These are phyloP conservation scores for Suillus americanus DNA, from an alignment of 768 basidiomycete species.

Conservation along the genomic window DNA sequence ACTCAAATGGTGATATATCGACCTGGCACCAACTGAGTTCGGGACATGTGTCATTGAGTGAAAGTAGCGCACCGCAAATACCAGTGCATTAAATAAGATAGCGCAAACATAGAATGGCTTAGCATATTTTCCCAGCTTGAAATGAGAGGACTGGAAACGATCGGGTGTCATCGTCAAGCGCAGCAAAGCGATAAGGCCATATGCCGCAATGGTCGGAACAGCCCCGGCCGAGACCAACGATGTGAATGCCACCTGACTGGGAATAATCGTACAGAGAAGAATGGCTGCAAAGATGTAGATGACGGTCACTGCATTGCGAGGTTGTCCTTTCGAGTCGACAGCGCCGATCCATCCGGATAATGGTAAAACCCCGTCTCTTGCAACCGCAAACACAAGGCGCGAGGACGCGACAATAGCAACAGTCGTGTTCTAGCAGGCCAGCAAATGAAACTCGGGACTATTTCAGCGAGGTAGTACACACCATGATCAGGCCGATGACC, in stretches of 20 bases:
- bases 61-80: constrained; percentile 63
- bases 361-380: constrained; percentile 91
- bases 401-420: constrained; percentile 88
- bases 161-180: constrained; percentile 78
- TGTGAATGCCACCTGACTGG: constrained; percentile 89
- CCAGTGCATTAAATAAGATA: constrained; percentile 67
- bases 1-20: constrained; percentile 84
- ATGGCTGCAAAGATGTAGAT: constrained; percentile 77
- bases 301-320: constrained; percentile 82
- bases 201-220: constrained; percentile 86
- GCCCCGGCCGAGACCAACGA: constrained; percentile 86
- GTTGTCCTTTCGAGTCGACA: constrained; percentile 71
- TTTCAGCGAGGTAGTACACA: constrained; percentile 33
- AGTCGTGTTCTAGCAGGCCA: constrained; percentile 68
- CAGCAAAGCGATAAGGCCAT: constrained; percentile 77
- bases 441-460: not conserved
- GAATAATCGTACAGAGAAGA: constrained; percentile 84
- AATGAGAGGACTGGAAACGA: constrained; percentile 71
- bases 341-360: constrained; percentile 79
- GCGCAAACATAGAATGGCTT: constrained; percentile 70
- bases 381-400: constrained; percentile 86
- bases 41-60: constrained; percentile 3
- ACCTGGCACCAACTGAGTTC: constrained; percentile 44
- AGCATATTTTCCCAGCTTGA: constrained; percentile 65
- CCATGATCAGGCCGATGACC: constrained; percentile 80